A percentile compares a stretch with the other conserved stretches of the same genome.
These are phyloP conservation scores for Allium fistulosum DNA, from an alignment of 106 monocot species.

Conservation along the genomic window DNA sequence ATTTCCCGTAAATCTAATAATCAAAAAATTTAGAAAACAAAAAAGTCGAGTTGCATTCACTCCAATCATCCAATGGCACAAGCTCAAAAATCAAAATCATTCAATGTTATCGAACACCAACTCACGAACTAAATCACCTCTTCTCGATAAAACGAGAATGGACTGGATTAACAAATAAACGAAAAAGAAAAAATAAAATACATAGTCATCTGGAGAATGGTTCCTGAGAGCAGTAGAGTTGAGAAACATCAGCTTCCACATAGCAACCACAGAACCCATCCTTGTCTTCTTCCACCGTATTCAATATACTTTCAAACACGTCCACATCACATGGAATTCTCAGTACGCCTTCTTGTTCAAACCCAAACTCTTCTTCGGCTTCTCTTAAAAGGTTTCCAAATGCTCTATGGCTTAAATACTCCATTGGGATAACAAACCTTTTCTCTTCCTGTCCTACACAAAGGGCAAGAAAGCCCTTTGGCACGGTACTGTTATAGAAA, in stretches of 20 bases:
- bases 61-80: no score
- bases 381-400: conserved; percentile 36
- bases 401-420: conserved; percentile 38
- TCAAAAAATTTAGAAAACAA: no score
- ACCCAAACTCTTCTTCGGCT: conserved; percentile 68
- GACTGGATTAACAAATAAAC: neutral
- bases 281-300: conserved; percentile 35
- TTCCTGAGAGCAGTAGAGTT: neutral
- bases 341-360: conserved; percentile 44
- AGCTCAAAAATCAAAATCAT: no score
- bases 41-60: no score
- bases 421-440: conserved; percentile 55
- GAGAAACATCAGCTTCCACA: conserved; percentile 15
- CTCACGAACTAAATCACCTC: no score
- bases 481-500: conserved; percentile 10
- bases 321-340: conserved; percentile 47
- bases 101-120: no score
- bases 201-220: conserved; percentile 14
- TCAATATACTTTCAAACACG: conserved; percentile 38
- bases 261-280: conserved; percentile 16
- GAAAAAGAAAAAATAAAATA: neutral
- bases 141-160: no score
- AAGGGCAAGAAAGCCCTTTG: conserved; percentile 48
- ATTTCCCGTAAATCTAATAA: no score
- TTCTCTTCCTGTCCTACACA: conserved; percentile 54